Evolutionary conservation across 2,329 filamentous ascomycete species (phyloP), one percentile per base, ranked within the genome.

Genomic region (Fusarium algeriense): DNA sequence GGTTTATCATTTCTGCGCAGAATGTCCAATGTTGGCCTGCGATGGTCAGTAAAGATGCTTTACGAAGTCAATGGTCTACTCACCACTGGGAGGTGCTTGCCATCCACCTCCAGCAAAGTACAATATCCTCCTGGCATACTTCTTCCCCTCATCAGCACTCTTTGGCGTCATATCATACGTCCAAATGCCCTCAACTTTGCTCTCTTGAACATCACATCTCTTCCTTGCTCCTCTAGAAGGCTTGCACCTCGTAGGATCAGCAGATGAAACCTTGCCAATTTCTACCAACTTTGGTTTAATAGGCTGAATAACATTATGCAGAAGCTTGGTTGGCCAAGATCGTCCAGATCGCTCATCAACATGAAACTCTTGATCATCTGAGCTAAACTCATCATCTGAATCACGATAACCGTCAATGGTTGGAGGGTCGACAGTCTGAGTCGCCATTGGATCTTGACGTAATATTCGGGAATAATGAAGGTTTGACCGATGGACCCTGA

Each of bases 81-180:
- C 81, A 0, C 77, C 70, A 6, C 81, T 82, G 0, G 88, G 84
- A 0, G 85, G 85, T 69, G 80, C 80, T 64, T 86, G 85, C 84
- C 88, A 90, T 6, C 85, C 86, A 10, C 88, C 88, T 3, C 88
- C 88, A 0, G 82, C 81, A 67, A 88, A 88, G 64, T 89, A 90
- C 65, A 87, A 85, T 28, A 90, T 75, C 9, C 77, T 66, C 0
- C 67, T 62, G 0, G 12, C 5, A 19, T 70, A 57, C 5, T 23
- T 44, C 13, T 40, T 10, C 13, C 34, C 11, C 30, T 78, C 84
- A 2, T 45, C 20, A 12, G 41, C 19, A 1, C 13, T 15, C 37
- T 63, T 72, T 0, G 40, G 19, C 1, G 38, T 69, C 26, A 76
- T 13, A 5, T 79, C 73, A 37, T 80, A 80, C 0, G 73, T 66